Base-by-base conservation (phyloP, 2,329 filamentous ascomycete genomes). In the Colletotrichum zoysiae region DNA sequence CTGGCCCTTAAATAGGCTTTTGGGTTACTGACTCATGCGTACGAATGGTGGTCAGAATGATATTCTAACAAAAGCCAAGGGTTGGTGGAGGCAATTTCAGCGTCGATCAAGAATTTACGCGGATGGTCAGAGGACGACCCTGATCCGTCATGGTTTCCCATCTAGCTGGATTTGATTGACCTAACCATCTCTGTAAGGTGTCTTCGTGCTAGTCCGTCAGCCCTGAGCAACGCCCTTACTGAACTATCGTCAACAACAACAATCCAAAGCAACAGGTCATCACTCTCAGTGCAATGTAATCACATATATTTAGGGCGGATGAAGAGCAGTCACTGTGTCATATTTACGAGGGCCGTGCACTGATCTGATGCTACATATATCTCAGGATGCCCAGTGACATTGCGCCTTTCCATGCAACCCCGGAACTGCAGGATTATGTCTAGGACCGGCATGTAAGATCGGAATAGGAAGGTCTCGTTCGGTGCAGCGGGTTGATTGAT, bases 381-480 rank as follows among this genome's bases (percentile, higher is more conserved):
- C 64, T 67, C 48, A 14, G 3, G 3, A 44, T 51, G 50, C 61
- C n/a, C 56, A 67, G 51, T 42, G 23, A 50, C 8, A 18, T 61
- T 20, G n/a, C 42, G 30, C 14, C 26, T 23, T 5, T 6, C 7
- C 7, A 35, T 64, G 38, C 20, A 44, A 55, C 61, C 23, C 40
- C 50, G 11, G 33, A 56, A 55, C 26, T 50, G 38, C 61, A 55
- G 61, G 35, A 38, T 9, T 44, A 11, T 35, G 56, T 60, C 67
- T 63, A 63, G 58, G 56, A 51, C 44, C 58, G 69, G 69, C 58
- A 71, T 1, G 59, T 63, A 30, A n/a, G 14, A 48, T 68, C 58
- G 26, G n/a, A 71, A 63, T 63, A 71, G 69, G 58, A 63, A 71
- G 65, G 64, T 71, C 69, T 23, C 14, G 6, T 46, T 20, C 20